Evolutionary conservation across 2,329 filamentous ascomycete genomes (phyloP).

Genomic region (Amesomyces nigricolor): DNA sequence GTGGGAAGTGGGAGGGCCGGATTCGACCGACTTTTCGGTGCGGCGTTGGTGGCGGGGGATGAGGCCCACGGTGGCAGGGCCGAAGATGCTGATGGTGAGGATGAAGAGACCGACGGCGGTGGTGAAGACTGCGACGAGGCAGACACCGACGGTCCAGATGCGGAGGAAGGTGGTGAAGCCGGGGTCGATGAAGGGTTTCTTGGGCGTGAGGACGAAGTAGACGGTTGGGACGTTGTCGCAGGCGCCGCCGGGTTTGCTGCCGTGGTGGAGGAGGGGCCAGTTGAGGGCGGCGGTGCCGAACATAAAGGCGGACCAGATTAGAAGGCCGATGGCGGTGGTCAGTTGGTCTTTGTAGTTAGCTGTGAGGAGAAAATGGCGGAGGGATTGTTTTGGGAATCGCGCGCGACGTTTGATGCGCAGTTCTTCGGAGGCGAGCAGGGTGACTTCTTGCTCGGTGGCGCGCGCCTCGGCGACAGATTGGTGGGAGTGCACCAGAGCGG

Average conservation of each 20-base stretch:
- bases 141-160: not conserved
- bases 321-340: slow-evolving; percentile 22
- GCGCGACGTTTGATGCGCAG: slow-evolving; percentile 20
- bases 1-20: slow-evolving; percentile 8
- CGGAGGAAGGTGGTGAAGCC: slow-evolving; percentile 22
- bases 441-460: slow-evolving; percentile 24
- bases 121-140: slow-evolving; percentile 24
- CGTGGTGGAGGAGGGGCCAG: slow-evolving; percentile 25
- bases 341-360: slow-evolving; percentile 27
- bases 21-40: slow-evolving; percentile 17
- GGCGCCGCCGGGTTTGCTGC: slow-evolving; percentile 20
- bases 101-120: slow-evolving; percentile 21
- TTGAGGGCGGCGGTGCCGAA: slow-evolving; percentile 26
- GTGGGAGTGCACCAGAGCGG: slow-evolving; percentile 23
- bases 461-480: slow-evolving; percentile 21
- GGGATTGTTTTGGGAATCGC: slow-evolving; percentile 16
- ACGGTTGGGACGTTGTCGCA: slow-evolving; percentile 26
- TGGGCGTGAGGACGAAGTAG: slow-evolving; percentile 25
- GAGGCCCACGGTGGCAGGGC: slow-evolving; percentile 17
- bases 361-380: slow-evolving; percentile 22
- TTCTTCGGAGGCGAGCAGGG: slow-evolving; percentile 23
- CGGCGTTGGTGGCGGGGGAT: not conserved
- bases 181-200: slow-evolving; percentile 23
- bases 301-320: slow-evolving; percentile 26
- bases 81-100: slow-evolving; percentile 12